phyloP scores from a whole-genome alignment of 2,329 filamentous ascomycete species.

The Hortaea werneckii region DNA sequence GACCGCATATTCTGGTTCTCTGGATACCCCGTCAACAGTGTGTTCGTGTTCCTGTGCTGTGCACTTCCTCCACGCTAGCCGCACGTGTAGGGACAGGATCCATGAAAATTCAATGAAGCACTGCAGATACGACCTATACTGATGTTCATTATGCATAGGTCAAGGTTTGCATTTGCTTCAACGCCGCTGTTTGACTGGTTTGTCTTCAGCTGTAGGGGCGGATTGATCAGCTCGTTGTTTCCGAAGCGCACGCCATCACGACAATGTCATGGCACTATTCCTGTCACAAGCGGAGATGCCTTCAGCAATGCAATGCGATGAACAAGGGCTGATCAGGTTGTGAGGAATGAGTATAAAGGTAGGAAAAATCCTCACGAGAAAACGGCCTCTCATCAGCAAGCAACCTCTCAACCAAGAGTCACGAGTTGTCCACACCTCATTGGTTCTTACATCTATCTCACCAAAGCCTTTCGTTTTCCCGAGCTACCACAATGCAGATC shows the following conservation, averaged over 20 bases:
- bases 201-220: neutral
- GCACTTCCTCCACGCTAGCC: neutral
- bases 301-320: neutral
- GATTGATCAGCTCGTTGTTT: neutral
- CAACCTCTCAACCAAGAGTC: neutral
- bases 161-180: no score
- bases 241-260: neutral
- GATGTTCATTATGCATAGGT: no score
- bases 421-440: no score
- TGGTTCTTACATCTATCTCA: no score
- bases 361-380: neutral
- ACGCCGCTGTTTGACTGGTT: neutral
- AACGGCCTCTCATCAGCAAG: neutral
- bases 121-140: neutral
- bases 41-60: no score
- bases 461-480: neutral
- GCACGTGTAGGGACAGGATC: neutral
- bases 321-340: neutral
- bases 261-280: neutral
- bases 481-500: slow-evolving; percentile 1
- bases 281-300: neutral
- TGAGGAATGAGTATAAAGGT: slow-evolving; percentile 3
- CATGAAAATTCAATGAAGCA: slow-evolving; percentile 1
- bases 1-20: no score
- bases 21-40: no score